phyloP scores from a whole-genome alignment of 495 filamentous ascomycete species.

The Durotheca rogersii region DNA sequence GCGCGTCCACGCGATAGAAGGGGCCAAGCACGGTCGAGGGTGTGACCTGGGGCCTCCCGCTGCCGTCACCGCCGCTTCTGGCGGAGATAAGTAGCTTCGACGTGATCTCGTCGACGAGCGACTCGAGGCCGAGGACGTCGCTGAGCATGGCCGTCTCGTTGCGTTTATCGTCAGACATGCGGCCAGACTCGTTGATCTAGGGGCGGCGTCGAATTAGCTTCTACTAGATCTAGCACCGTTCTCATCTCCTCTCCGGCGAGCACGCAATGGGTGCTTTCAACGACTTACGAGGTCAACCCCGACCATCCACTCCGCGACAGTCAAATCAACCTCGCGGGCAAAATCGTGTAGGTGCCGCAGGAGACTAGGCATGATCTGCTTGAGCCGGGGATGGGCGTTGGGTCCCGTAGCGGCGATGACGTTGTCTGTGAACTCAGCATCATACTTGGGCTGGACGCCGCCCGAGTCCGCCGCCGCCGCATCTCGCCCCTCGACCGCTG shows the following conservation, averaged over 20 bases:
- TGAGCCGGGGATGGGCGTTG: slow-evolving; percentile 59
- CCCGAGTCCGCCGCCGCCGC: not conserved
- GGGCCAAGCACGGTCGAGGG: slow-evolving; percentile 74
- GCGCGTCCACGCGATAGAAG: slow-evolving; percentile 73
- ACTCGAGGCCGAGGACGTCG: slow-evolving; percentile 73
- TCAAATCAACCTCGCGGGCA: slow-evolving; percentile 59
- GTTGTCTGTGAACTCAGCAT: slow-evolving; percentile 65
- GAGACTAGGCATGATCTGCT: slow-evolving; percentile 54
- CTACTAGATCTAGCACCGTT: not conserved
- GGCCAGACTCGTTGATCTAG: slow-evolving; percentile 71
- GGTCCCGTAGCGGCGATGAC: slow-evolving; percentile 72
- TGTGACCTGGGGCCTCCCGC: slow-evolving; percentile 53
- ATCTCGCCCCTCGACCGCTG: not conserved
- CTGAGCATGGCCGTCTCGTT: slow-evolving; percentile 73
- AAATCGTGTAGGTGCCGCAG: slow-evolving; percentile 60
- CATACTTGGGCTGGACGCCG: slow-evolving; percentile 33
- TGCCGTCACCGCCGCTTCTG: too few relatives aligned
- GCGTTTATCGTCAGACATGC: slow-evolving; percentile 67
- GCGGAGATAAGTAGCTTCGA: slow-evolving; percentile 58
- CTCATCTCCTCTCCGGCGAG: not conserved
- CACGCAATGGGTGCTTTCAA: not conserved
- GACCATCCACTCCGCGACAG: slow-evolving; percentile 53
- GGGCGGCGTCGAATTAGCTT: slow-evolving; percentile 3
- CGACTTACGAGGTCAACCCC: slow-evolving; percentile 46
- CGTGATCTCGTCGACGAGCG: slow-evolving; percentile 76